These are phyloP conservation scores for Coelastrella sp. DNA, from an alignment of 139 green algal genomes.

Conservation along the genomic window DNA sequence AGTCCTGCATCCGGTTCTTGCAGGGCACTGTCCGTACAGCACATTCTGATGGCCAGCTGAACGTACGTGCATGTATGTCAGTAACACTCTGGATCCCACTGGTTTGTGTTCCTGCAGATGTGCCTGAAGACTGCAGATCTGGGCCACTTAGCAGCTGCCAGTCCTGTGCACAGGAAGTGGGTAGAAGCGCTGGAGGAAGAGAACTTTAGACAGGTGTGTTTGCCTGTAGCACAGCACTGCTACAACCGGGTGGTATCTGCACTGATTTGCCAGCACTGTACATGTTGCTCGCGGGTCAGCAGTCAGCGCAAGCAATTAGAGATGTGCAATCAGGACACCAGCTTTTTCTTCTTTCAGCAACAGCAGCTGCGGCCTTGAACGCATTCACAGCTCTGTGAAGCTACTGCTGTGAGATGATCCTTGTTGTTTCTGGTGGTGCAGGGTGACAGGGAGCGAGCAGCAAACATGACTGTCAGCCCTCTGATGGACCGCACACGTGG, in stretches of 20 bases:
- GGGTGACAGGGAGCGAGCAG: conserved; percentile 66
- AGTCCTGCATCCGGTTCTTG: too few species aligned
- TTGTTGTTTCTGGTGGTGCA: conserved; percentile 35
- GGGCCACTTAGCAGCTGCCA: conserved; percentile 62
- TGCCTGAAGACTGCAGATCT: conserved; percentile 74
- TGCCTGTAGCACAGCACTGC: background rate
- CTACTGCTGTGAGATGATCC: background rate
- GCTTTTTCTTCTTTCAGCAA: too few species aligned
- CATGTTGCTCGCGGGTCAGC: too few species aligned
- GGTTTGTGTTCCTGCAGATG: conserved; percentile 51
- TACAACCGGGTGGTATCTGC: too few species aligned
- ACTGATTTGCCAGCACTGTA: too few species aligned
- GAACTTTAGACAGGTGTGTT: conserved; percentile 58
- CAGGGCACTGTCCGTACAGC: too few species aligned
- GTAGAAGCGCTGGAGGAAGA: conserved; percentile 73
- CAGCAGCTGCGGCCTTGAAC: background rate
- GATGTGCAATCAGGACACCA: too few species aligned
- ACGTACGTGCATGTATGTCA: background rate
- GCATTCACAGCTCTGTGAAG: background rate
- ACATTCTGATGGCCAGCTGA: background rate
- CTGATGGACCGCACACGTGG: conserved; percentile 73
- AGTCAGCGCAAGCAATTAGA: too few species aligned
- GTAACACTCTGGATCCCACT: background rate
- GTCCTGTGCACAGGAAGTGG: conserved; percentile 71
- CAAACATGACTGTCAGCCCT: conserved; percentile 58